Conservation (phyloP, 305 asterid species). For the Fraxinus greggii region DNA sequence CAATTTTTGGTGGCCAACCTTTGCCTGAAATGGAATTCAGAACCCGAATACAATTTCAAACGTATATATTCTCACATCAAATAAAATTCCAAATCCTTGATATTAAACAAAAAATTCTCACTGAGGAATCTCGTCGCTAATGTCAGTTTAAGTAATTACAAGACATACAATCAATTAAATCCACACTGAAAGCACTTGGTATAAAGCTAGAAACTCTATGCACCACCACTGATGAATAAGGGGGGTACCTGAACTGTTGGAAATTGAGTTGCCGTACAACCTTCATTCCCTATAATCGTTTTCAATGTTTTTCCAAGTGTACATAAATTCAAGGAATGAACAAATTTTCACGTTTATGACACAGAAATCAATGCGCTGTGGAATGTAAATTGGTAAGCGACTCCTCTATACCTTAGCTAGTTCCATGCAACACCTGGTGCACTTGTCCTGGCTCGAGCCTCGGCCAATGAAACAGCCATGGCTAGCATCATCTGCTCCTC, state of each 20-base stretch:
- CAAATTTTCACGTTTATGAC: not conserved
- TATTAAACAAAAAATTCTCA: not conserved
- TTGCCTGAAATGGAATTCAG: not conserved
- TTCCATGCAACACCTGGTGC: constrained; percentile 80
- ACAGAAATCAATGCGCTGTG: not conserved
- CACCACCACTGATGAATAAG: not conserved
- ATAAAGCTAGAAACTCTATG: not conserved
- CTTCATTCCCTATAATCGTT: not conserved
- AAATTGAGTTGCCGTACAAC: not conserved
- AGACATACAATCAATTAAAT: not conserved
- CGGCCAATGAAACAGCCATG: constrained; percentile 96
- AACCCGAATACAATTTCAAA: not conserved
- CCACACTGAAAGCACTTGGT: constrained; percentile 5
- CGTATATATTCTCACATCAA: not conserved
- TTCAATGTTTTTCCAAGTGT: not conserved
- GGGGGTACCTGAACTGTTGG: constrained; percentile 8
- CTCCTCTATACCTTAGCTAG: constrained; percentile 35
- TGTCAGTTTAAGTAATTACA: not conserved
- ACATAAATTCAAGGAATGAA: not conserved
- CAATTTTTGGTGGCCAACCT: not conserved
- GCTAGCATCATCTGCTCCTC: constrained; percentile 99
- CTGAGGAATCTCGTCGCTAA: not conserved
- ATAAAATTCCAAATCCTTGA: not conserved
- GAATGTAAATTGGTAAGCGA: not conserved
- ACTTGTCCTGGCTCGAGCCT: constrained; percentile 66